Evolutionary conservation across 495 filamentous ascomycete genomes (phyloP).

Genomic region (Apiosordaria backusii): DNA sequence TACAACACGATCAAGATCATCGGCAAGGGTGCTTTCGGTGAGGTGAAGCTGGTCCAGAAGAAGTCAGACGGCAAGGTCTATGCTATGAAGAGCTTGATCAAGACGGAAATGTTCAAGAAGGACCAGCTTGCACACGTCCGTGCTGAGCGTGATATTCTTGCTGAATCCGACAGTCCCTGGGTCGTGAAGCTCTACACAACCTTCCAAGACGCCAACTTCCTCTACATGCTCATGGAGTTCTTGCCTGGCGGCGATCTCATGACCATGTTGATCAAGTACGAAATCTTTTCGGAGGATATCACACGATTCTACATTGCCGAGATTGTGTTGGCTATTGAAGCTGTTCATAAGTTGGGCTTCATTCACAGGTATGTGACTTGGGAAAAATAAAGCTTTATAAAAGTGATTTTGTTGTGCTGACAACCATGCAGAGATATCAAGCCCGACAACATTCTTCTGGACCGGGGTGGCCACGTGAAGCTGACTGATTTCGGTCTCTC

Average conservation of each 20-base stretch:
- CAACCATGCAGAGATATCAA: constrained; percentile 73
- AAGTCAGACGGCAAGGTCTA: constrained; percentile 97
- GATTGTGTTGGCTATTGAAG: constrained; percentile 94
- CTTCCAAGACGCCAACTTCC: constrained; percentile 91
- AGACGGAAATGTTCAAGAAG: constrained; percentile 99
- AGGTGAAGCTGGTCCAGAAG: constrained; percentile 94
- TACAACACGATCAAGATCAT: constrained; percentile 96
- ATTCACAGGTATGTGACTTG: constrained; percentile 84
- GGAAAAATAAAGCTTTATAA: constrained; percentile 9
- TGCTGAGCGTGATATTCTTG: constrained; percentile 93
- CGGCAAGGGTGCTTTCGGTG: constrained; percentile 97
- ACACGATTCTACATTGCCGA: constrained; percentile 99
- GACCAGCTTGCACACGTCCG: constrained; percentile 99
- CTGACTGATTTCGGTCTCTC: constrained; percentile 98
- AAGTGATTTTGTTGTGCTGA: constrained; percentile 9
- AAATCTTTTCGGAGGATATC: constrained; percentile 98
- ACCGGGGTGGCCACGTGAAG: constrained; percentile 94
- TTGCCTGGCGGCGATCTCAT: constrained; percentile 96
- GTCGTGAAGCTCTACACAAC: constrained; percentile 97
- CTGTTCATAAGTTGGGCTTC: constrained; percentile 95
- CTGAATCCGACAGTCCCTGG: constrained; percentile 98
- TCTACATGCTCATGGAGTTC: constrained; percentile 99
- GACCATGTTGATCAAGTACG: constrained; percentile 99
- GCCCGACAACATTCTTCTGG: constrained; percentile 96
- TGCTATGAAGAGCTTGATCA: constrained; percentile 95